Evolutionary conservation across 2,329 filamentous ascomycete species (phyloP).

Genomic region (Diaporthe helianthi): DNA sequence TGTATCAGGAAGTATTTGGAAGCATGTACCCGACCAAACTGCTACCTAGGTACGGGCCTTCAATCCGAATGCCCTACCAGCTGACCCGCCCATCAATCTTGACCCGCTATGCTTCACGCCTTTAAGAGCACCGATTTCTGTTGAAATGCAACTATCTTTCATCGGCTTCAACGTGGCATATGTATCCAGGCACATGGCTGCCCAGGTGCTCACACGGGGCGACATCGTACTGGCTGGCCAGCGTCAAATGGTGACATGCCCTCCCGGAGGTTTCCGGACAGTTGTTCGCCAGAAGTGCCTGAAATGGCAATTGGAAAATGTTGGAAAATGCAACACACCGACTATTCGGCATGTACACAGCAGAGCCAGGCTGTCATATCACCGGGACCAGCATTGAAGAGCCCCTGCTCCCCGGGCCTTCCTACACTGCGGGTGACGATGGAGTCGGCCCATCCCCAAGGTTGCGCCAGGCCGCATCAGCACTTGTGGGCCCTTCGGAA

Average conservation of each 20-base stretch:
- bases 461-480: slow-evolving; percentile 11
- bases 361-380: background rate
- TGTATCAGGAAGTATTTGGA: background rate
- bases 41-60: background rate
- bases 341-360: background rate
- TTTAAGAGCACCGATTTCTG: background rate
- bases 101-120: background rate
- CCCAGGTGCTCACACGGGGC: background rate
- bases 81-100: background rate
- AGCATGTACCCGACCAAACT: background rate
- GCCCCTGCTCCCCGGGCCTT: too few species aligned
- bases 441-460: background rate
- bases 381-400: background rate
- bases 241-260: background rate
- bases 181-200: background rate
- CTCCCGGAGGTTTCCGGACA: background rate
- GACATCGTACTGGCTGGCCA: slow-evolving; percentile 5
- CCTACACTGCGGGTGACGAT: background rate
- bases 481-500: slow-evolving; percentile 10
- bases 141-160: background rate
- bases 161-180: background rate
- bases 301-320: background rate
- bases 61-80: background rate
- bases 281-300: background rate
- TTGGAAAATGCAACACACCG: slow-evolving; percentile 9